phyloP scores from a whole-genome alignment of 1,284 basidiomycete species.

The Cystobasidium sp. region DNA sequence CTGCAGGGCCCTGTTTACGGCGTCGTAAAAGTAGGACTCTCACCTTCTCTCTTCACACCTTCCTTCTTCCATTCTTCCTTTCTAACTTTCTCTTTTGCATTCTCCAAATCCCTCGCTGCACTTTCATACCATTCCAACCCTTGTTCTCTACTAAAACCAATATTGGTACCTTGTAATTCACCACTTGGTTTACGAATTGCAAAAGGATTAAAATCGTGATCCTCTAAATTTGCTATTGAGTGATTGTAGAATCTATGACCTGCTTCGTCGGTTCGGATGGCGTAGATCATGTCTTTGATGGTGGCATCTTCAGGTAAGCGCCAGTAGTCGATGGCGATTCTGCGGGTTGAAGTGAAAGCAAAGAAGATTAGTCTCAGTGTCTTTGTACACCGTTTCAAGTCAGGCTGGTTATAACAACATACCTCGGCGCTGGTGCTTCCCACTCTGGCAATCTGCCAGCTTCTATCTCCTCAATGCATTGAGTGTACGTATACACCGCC shows the following conservation, averaged over 20 bases:
- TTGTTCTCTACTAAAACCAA: constrained; percentile 64
- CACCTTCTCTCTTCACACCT: constrained; percentile 2
- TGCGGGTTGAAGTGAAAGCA: no score
- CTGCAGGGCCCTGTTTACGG: not conserved
- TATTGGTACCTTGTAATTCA: constrained; percentile 58
- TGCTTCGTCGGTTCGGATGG: constrained; percentile 88
- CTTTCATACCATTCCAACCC: constrained; percentile 37
- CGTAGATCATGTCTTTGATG: constrained; percentile 83
- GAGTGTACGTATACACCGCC: constrained; percentile 71
- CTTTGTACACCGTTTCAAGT: no score
- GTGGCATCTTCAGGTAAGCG: constrained; percentile 68
- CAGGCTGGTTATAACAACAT: no score
- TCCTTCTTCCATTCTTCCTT: not conserved
- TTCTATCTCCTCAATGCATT: constrained; percentile 74
- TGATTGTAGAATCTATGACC: constrained; percentile 79
- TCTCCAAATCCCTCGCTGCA: constrained; percentile 14
- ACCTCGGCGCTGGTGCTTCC: constrained; percentile 57
- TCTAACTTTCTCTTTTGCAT: constrained; percentile 6
- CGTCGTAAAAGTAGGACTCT: constrained; percentile 11
- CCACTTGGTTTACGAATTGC: constrained; percentile 76
- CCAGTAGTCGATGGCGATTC: constrained; percentile 53
- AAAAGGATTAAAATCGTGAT: constrained; percentile 86
- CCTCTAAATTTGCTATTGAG: constrained; percentile 80
- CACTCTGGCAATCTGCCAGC: constrained; percentile 86
- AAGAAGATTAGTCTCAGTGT: no score